A percentile compares a stretch with the other conserved stretches of the same genome.
These are phyloP conservation scores for Teratosphaeria viscida DNA, from an alignment of 2,329 filamentous ascomycete genomes.

Conservation along the genomic window DNA sequence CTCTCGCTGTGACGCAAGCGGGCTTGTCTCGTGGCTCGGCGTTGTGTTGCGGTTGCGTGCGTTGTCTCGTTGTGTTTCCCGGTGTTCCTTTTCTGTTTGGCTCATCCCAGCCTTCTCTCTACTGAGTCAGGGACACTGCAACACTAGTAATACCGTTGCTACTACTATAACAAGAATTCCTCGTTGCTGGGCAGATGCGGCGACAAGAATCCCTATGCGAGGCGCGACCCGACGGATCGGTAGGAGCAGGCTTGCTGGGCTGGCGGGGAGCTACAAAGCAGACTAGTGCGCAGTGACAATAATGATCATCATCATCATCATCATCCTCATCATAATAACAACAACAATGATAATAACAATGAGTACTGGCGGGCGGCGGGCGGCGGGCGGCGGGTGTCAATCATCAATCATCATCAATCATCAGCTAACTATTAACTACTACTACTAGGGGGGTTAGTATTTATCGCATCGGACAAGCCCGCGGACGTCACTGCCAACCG, in stretches of 20 bases:
- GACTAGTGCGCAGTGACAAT: not conserved
- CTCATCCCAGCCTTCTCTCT: too few species aligned
- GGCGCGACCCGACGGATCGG: not conserved
- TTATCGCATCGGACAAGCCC: not conserved
- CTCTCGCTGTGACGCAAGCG: not conserved
- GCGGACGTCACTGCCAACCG: not conserved
- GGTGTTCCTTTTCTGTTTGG: not conserved
- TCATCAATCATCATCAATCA: too few species aligned
- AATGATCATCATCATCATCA: too few species aligned
- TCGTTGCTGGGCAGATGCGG: not conserved
- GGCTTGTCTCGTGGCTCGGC: not conserved
- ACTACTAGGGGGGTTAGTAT: too few species aligned
- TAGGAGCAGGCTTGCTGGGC: not conserved
- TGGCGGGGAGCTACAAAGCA: not conserved
- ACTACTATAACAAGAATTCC: not conserved
- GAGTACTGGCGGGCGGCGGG: not conserved
- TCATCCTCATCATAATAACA: too few species aligned
- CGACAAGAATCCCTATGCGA: not conserved
- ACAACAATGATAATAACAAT: not conserved
- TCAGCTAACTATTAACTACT: too few species aligned
- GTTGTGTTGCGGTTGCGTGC: not conserved
- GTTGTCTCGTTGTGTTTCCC: not conserved
- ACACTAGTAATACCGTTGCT: not conserved
- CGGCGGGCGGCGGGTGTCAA: not conserved
- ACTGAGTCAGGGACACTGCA: not conserved